Conservation (phyloP, 805 yeast species). For the Saturnispora silvae region DNA sequence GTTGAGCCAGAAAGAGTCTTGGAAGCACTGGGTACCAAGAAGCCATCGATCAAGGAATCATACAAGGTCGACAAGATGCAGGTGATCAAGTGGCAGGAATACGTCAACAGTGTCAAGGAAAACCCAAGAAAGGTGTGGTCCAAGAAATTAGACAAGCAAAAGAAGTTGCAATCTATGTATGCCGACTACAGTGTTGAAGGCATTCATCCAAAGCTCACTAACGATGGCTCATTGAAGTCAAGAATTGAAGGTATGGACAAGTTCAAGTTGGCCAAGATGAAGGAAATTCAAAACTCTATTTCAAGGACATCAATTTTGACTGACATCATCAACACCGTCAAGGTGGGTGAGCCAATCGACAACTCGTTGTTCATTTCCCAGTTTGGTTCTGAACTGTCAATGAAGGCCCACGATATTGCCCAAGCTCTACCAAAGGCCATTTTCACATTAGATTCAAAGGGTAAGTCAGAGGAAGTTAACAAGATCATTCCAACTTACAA, state of each 20-base stretch:
- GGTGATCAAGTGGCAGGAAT: conserved; percentile 65
- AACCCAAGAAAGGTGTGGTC: conserved; percentile 51
- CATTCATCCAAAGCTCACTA: conserved; percentile 13
- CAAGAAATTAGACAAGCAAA: conserved; percentile 35
- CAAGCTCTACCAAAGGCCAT: conserved; percentile 20
- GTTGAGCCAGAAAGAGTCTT: conserved; percentile 82
- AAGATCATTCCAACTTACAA: conserved; percentile 28
- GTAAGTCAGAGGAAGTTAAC: conserved; percentile 43
- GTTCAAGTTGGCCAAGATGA: conserved; percentile 28
- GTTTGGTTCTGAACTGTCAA: conserved; percentile 26
- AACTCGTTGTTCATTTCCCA: conserved; percentile 26
- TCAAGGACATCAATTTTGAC: conserved; percentile 39
- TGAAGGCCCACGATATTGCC: conserved; percentile 29
- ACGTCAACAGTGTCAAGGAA: conserved; percentile 46
- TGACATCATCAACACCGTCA: conserved; percentile 29
- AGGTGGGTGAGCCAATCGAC: conserved; percentile 15
- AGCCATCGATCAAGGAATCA: conserved; percentile 66
- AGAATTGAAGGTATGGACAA: conserved; percentile 22
- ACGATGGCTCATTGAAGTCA: conserved; percentile 11
- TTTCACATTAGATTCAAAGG: conserved; percentile 18
- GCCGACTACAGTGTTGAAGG: conserved; percentile 17
- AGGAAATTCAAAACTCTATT: conserved; percentile 21
- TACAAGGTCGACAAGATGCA: conserved; percentile 62
- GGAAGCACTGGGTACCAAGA: conserved; percentile 71
- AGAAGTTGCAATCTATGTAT: conserved; percentile 26